These are phyloP conservation scores for Iris pallida DNA, from an alignment of 116 monocot species.

Conservation along the genomic window DNA sequence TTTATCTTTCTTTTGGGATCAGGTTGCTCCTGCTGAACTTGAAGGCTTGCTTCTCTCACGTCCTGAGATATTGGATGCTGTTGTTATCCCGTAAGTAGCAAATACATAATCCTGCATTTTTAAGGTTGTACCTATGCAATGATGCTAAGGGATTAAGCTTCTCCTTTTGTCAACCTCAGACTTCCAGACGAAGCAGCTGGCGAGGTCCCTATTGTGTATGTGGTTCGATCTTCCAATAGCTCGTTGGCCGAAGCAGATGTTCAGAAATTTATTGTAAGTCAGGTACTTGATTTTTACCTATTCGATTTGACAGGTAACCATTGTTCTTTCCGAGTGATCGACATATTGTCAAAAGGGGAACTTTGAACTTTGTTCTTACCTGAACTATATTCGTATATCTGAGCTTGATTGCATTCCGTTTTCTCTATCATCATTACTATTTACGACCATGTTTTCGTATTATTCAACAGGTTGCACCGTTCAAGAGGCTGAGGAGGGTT, in stretches of 20 bases:
- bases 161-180: slow-evolving; percentile 19
- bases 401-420: background rate
- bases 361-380: no score
- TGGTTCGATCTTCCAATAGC: slow-evolving; percentile 56
- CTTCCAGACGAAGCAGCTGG: slow-evolving; percentile 86
- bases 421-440: background rate
- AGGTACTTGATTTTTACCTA: slow-evolving; percentile 31
- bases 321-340: no score
- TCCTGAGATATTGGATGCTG: slow-evolving; percentile 83
- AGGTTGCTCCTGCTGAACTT: slow-evolving; percentile 96
- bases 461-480: slow-evolving; percentile 69
- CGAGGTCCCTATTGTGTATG: slow-evolving; percentile 81
- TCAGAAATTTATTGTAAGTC: slow-evolving; percentile 55
- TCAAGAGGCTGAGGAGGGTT: slow-evolving; percentile 70
- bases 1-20: background rate
- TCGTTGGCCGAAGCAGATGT: slow-evolving; percentile 62
- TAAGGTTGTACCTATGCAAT: background rate
- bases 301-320: no score
- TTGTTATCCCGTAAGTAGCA: slow-evolving; percentile 79
- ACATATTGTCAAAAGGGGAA: no score
- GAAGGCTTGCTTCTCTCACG: slow-evolving; percentile 87
- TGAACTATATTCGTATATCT: no score
- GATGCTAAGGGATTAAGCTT: background rate
- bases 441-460: no score
- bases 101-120: background rate